Conservation (phyloP, 2,329 filamentous ascomycete species). For the Daldinia sp. region DNA sequence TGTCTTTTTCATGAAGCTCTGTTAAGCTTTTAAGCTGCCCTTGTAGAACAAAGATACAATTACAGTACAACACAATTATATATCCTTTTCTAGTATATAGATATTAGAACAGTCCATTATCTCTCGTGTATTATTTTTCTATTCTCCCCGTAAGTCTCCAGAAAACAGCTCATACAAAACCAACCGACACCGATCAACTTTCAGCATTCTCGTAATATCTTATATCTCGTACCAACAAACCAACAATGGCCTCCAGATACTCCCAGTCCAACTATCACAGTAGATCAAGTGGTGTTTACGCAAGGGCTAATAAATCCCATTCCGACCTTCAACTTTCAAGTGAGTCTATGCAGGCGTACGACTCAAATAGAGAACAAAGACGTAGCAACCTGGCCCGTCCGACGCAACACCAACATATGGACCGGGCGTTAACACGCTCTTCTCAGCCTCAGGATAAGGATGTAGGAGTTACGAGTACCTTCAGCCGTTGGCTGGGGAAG, state of each 20-base stretch:
- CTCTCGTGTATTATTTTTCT: not conserved
- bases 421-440: not conserved
- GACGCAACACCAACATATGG: constrained; percentile 5
- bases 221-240: not conserved
- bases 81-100: not conserved
- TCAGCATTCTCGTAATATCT: not conserved
- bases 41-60: not conserved
- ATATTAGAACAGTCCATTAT: not conserved
- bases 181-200: not conserved
- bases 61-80: not conserved
- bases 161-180: not conserved
- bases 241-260: constrained; percentile 25
- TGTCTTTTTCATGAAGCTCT: not conserved
- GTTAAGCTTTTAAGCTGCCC: not conserved
- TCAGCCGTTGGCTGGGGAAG: constrained; percentile 25
- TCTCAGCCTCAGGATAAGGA: constrained; percentile 9
- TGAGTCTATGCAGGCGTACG: constrained; percentile 35
- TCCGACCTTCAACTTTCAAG: not conserved
- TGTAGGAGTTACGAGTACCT: not conserved
- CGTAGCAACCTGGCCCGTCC: not conserved
- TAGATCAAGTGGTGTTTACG: not conserved
- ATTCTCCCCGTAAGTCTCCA: not conserved
- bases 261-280: not conserved
- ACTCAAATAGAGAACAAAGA: constrained; percentile 4
- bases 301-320: not conserved